Conservation (phyloP, 371 early-diverging fungal species). For the Mortierella polycephala region DNA sequence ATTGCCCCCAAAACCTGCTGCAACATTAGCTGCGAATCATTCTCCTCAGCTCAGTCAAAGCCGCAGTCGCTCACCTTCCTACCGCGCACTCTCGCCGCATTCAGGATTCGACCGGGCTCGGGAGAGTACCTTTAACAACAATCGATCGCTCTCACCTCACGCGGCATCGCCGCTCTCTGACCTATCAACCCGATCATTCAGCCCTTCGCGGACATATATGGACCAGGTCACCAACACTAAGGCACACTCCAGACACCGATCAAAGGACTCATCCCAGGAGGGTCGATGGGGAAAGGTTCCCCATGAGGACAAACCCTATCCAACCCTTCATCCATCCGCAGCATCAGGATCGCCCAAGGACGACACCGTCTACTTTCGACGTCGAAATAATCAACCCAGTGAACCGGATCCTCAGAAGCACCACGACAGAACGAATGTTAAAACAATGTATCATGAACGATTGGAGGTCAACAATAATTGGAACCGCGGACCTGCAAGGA, state of each 20-base stretch:
- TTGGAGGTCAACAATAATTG: constrained; percentile 12
- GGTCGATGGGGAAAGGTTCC: constrained; percentile 47
- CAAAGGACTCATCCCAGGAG: constrained; percentile 15
- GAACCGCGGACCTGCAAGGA: not conserved
- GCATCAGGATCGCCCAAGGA: constrained; percentile 34
- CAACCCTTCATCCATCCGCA: constrained; percentile 11
- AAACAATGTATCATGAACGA: constrained; percentile 39
- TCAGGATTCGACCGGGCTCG: constrained; percentile 21
- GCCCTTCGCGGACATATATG: constrained; percentile 37
- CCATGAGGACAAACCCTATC: constrained; percentile 50
- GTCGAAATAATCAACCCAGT: constrained; percentile 23
- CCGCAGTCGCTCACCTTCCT: constrained; percentile 49
- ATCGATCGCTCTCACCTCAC: constrained; percentile 24
- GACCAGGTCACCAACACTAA: constrained; percentile 26
- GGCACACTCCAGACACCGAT: constrained; percentile 14
- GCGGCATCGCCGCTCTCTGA: not conserved
- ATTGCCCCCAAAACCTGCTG: constrained; percentile 42
- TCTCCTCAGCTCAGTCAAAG: constrained; percentile 8
- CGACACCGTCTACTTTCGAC: constrained; percentile 34
- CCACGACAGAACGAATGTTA: constrained; percentile 1
- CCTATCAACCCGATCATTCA: constrained; percentile 18
- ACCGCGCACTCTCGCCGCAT: constrained; percentile 41
- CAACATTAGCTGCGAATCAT: constrained; percentile 30
- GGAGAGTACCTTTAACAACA: constrained; percentile 13
- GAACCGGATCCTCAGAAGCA: not conserved